A percentile compares a stretch with the other conserved stretches of the same genome.
Conservation (phyloP, 202 grass and related monocot species). For the Zoysia matrella region DNA sequence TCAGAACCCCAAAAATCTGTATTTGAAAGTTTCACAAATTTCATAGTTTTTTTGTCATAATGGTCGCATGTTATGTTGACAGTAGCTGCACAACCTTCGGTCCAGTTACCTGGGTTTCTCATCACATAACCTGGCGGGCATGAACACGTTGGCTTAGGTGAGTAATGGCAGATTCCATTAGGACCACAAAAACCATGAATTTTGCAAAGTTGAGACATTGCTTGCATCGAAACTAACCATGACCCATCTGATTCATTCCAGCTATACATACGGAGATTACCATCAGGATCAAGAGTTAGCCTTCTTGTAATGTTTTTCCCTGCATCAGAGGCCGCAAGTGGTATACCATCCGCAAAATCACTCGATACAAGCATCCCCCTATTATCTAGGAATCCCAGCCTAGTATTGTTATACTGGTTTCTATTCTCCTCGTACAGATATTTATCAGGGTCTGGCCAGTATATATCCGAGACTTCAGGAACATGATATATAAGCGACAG, state of each 20-base stretch:
- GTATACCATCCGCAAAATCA: slow-evolving; percentile 8
- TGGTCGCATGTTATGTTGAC: slow-evolving; percentile 33
- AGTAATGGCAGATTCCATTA: slow-evolving; percentile 52
- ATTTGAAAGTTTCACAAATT: slow-evolving; percentile 42
- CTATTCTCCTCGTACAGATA: neutral
- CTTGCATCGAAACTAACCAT: slow-evolving; percentile 27
- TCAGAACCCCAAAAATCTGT: slow-evolving; percentile 56
- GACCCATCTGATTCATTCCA: slow-evolving; percentile 7
- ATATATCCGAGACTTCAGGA: slow-evolving; percentile 32
- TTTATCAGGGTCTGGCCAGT: slow-evolving; percentile 36
- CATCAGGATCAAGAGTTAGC: slow-evolving; percentile 34
- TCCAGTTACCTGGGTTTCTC: slow-evolving; percentile 45
- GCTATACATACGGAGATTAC: slow-evolving; percentile 33
- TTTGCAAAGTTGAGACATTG: slow-evolving; percentile 44
- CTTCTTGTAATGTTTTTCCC: slow-evolving; percentile 5
- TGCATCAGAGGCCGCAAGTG: slow-evolving; percentile 17
- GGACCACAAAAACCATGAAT: slow-evolving; percentile 72
- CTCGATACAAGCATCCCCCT: slow-evolving; percentile 12
- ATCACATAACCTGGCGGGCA: slow-evolving; percentile 54
- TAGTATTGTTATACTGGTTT: slow-evolving; percentile 39
- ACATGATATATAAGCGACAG: slow-evolving; percentile 19
- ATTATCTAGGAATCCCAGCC: slow-evolving; percentile 6
- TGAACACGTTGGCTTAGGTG: slow-evolving; percentile 44
- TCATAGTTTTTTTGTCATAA: slow-evolving; percentile 5
- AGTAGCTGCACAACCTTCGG: slow-evolving; percentile 45